These are phyloP conservation scores for Cryptosporidium sp. DNA, from an alignment of 169 alveolate genomes.

Conservation along the genomic window DNA sequence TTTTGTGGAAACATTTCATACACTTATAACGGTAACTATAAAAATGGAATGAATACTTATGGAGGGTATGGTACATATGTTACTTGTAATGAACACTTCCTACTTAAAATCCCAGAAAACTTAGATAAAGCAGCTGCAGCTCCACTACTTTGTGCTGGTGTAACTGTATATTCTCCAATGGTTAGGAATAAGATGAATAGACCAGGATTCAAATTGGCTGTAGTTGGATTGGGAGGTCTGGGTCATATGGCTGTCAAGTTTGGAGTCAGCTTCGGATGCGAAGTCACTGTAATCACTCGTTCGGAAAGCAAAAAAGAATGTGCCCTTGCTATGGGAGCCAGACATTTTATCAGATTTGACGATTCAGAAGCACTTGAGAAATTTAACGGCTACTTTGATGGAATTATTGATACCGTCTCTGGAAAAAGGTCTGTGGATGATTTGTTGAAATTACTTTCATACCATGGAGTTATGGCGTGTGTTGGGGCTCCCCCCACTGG, in stretches of 20 bases:
- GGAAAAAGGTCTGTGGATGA: constrained; percentile 1
- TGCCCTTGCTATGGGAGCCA: constrained; percentile 64
- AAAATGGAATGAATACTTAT: constrained; percentile 75
- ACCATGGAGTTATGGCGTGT: constrained; percentile 46
- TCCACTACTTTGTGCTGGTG: constrained; percentile 89
- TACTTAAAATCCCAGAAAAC: constrained; percentile 82
- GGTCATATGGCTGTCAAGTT: constrained; percentile 89
- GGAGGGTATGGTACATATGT: constrained; percentile 88
- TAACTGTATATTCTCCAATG: constrained; percentile 83
- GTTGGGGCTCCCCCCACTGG: constrained; percentile 75
- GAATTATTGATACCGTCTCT: constrained; percentile 70
- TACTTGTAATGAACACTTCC: constrained; percentile 80
- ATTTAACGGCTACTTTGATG: constrained; percentile 44
- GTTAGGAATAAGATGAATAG: constrained; percentile 75
- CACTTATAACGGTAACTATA: constrained; percentile 63
- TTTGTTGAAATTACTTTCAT: constrained; percentile 14
- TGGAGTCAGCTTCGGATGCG: constrained; percentile 75
- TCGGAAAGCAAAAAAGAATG: constrained; percentile 52
- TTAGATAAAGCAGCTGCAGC: constrained; percentile 79
- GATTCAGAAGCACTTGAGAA: constrained; percentile 34
- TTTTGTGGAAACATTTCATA: constrained; percentile 75
- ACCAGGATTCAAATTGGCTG: constrained; percentile 83
- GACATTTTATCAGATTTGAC: constrained; percentile 19
- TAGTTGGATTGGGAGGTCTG: constrained; percentile 89
- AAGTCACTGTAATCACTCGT: constrained; percentile 54